Base-by-base conservation (phyloP, 1,284 basidiomycete species). In the Ustilago xerochloae region DNA sequence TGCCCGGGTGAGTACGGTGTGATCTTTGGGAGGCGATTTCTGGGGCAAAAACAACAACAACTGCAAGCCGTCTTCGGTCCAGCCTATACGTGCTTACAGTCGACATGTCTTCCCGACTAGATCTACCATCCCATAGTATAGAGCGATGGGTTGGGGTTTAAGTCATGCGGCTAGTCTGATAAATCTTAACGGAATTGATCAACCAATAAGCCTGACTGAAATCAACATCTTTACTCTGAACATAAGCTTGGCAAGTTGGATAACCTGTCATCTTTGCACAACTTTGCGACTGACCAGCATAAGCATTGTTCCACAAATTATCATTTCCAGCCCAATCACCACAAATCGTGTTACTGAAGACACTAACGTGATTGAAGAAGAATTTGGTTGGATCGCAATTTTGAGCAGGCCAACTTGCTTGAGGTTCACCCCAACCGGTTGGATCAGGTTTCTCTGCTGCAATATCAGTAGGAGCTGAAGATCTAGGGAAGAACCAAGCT, bases 401-500 rank as follows among this genome's bases (percentile, higher is more conserved):
- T 4, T 74, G 53, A 9, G 85, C 79, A 7, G 88, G 87, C 81
- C 89, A 90, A 16, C 64, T 73, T 3, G 87, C 89, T 51, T 87
- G 86, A 3, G 89, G 89, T 16, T 49, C 35, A 20, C 87, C 87
- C 87, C 87, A 89, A 3, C 54, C 74, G 10, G 63, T 55, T 4
- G 87, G 86, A 51, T 73, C 61, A 26, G 88, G 64, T 4, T 63
- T 70, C 3, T 81, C 85, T 5, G 57, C 57, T 6, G 70, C 55
- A 45, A 89, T 81, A 47, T 86, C 87, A 1, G 57, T 39, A 3
- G 89, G 89, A 6, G 87, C 84, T 13, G 43, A 53, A 76, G 83
- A 55, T 36, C 88, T 85, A 13, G 85, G 43, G 86, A 87, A 89
- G 82, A 89, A 90, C 87, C 88, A 90, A 22, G 89, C 79, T 38